Evolutionary conservation across 1,284 basidiomycete genomes (phyloP), one percentile per base, ranked within the genome.

Genomic region (Laetiporus sulphureus): DNA sequence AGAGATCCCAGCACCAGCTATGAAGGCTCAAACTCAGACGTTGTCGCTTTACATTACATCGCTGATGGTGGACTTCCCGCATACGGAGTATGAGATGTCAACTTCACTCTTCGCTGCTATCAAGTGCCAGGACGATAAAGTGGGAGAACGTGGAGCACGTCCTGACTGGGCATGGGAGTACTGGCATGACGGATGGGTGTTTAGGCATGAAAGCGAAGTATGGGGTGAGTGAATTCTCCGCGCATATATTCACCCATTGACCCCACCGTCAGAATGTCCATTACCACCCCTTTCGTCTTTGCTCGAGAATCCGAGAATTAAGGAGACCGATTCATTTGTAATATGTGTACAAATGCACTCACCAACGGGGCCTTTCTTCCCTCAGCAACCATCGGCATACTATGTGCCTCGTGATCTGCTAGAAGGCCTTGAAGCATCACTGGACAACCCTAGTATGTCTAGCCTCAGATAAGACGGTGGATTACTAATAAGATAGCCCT

Each of bases 131-230:
- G 74, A 77, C 47, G 73, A 79, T 46, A 67, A 73, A 32, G 63
- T 66, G 7, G 83, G 82, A 10, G 73, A 78, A 49, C 69, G 76
- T 7, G 76, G 78, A 11, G 75, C 79, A 1, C 76, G 81, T 27
- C 68, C 79, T n/a, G 72, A 79, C 27, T 88, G 82, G 79, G 65
- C 79, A 21, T 88, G 83, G 83, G 77, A 83, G 45, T 66, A 65
- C 47, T 79, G 77, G 75, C 71, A 80, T 46, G 71, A 68, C 45
- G 76, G 79, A 44, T 81, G 77, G 73, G 66, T 74, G 2, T 83
- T 87, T 61, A 65, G 78, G 41, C 70, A 73, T 46, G 77, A 79
- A 48, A 73, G 73, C 42, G 83, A 87, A 65, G 82, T 85, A 32
- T 85, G 79, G 77, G 77, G 80, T 83, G 52, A 49, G 66, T 7